Evolutionary conservation across 73 alveolate genomes (phyloP), one percentile per base, ranked within the genome.

Genomic region (Paramecium biaurelia): DNA sequence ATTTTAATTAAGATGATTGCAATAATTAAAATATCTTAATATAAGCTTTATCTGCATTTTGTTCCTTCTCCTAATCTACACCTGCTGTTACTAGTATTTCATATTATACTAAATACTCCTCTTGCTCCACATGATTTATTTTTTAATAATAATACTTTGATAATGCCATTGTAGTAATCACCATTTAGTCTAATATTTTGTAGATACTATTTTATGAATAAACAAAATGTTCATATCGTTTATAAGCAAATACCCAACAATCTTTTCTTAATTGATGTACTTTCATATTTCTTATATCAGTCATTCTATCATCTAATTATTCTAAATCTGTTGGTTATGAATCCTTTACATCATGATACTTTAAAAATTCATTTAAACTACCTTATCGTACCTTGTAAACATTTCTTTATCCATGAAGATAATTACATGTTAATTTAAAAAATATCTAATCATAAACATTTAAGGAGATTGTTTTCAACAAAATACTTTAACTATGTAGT

Each of bases 381-480:
- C 26, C 84, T 32, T 63, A 12, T 11, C 28, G 7, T 26, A 63
- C 45, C 11, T 63, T 30, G 6, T 30, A 63, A 4, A 63, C 84
- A 63, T 32, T 63, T 63, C 84, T 63, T 63, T 63, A 63, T 26
- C 84, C 84, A 63, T 63, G 84, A 30, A 63, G 41, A 18, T 63
- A 63, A 12, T 63, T 30, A 30, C 21, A 63, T 14, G 84, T 63
- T 63, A 63, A 0, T 63, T 63, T 63, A 23, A 63, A 23, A 32
- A 63, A 63, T 32, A 63, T 63, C 45, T 63, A 63, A 63, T 63
- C 45, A 63, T 30, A 63, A 30, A 30, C 84, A 63, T 63, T 63
- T 63, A 63, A 63, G 6, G 7, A 4, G 5, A 63, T 63, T 63
- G 12, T 63, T 63, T 32, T 26, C 14, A 14, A 30, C 26, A 63